These are phyloP conservation scores for Suillus americanus DNA, from an alignment of 768 basidiomycete species.

Conservation along the genomic window DNA sequence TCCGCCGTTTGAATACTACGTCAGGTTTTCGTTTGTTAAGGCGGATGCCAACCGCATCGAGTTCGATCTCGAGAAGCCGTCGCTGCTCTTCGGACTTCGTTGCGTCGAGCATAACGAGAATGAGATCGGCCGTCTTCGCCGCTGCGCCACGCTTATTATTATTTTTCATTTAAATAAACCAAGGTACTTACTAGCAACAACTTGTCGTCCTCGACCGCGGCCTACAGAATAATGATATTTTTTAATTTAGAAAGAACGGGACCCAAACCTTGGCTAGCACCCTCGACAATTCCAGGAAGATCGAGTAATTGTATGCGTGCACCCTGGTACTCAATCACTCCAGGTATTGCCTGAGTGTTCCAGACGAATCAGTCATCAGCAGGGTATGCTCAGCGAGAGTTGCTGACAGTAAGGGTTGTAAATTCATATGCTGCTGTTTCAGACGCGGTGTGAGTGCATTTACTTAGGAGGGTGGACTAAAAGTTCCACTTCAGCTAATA, in stretches of 20 bases:
- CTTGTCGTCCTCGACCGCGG: slow-evolving; percentile 92
- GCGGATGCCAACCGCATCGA: slow-evolving; percentile 96
- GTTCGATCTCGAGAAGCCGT: slow-evolving; percentile 82
- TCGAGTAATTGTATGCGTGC: slow-evolving; percentile 92
- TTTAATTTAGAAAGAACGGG: neutral
- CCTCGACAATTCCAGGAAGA: slow-evolving; percentile 94
- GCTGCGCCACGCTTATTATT: slow-evolving; percentile 37
- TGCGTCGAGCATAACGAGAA: slow-evolving; percentile 90
- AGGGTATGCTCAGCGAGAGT: neutral
- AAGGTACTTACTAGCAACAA: slow-evolving; percentile 72
- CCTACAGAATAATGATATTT: slow-evolving; percentile 20
- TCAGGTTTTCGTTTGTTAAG: slow-evolving; percentile 90
- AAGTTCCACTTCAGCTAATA: slow-evolving; percentile 10
- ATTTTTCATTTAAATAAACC: neutral
- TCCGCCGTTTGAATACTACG: slow-evolving; percentile 91
- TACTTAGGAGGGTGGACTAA: slow-evolving; percentile 88
- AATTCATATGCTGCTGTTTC: slow-evolving; percentile 94
- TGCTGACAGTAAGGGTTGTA: slow-evolving; percentile 79
- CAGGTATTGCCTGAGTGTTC: slow-evolving; percentile 79
- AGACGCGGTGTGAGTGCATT: slow-evolving; percentile 88
- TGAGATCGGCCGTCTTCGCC: slow-evolving; percentile 91
- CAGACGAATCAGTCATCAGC: neutral
- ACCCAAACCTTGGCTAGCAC: slow-evolving; percentile 70
- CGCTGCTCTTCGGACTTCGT: slow-evolving; percentile 94
- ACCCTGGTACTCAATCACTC: slow-evolving; percentile 95